These are phyloP conservation scores for Saccharomycopsis hybrid DNA, from an alignment of 1,139 yeast genomes.

Conservation along the genomic window DNA sequence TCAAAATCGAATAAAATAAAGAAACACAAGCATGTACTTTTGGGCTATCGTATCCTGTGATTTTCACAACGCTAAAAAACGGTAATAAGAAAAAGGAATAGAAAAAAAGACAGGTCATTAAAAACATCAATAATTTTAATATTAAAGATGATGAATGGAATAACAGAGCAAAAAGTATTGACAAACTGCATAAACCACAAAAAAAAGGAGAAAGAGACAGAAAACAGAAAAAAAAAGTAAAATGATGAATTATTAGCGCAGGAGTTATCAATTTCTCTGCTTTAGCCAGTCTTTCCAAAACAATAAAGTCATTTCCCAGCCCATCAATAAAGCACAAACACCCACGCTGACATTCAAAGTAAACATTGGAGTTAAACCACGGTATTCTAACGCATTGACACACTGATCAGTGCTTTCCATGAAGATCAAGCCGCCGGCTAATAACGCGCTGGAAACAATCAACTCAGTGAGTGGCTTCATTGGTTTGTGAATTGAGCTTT, in stretches of 20 bases:
- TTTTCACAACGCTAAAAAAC: no score
- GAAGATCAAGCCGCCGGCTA: constrained; percentile 86
- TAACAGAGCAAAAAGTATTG: no score
- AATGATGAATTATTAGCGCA: not conserved
- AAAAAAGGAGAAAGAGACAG: no score
- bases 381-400: constrained; percentile 72
- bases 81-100: no score
- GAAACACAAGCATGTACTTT: no score
- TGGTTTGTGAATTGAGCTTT: constrained; percentile 35
- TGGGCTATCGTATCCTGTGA: no score
- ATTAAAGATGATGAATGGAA: no score
- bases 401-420: constrained; percentile 89
- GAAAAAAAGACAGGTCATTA: no score
- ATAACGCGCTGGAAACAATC: constrained; percentile 64
- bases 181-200: no score
- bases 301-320: constrained; percentile 75
- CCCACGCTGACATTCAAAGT: constrained; percentile 84
- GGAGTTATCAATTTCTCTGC: not conserved
- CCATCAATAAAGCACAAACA: constrained; percentile 71
- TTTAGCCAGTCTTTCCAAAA: constrained; percentile 45
- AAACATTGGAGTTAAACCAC: constrained; percentile 87
- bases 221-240: not conserved
- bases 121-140: no score
- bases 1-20: no score
- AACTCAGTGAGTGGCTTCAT: constrained; percentile 81